Base-by-base conservation (phyloP, 257 asterid species). In the Asclepias syriaca region DNA sequence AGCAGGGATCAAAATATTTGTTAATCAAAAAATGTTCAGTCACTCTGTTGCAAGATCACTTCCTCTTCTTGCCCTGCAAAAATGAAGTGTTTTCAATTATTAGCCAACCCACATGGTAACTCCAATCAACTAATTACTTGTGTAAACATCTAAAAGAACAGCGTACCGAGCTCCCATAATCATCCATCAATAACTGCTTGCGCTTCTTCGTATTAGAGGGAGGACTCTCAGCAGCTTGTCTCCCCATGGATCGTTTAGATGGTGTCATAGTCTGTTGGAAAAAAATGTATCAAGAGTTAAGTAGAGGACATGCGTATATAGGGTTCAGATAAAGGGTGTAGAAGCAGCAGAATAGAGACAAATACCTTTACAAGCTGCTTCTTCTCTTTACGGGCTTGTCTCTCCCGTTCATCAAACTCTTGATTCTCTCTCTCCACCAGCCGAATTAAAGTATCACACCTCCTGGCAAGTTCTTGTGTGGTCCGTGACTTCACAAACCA, bases 401-500 rank as follows among this genome's bases (percentile, higher is more conserved):
- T 88, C 82, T 92, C 98, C 83, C 91, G 86, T 85, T 92, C 99
- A 18, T 95, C 99, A 61, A 79, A 87, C 79, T 95, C 99, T 81
- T 95, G 98, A 80, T 95, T 95, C 75, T 95, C 99, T 68, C 88
- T 86, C 87, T 95, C 98, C 71, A 95, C 93, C 82, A 95, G 72
- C 67, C 97, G 88, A 72, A 95, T 86, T 55, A 95, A 96, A 4
- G 99, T 83, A 73, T 95, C 99, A 53, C 99, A 95, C 75, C 99
- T 90, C 90, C 99, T 90, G 24, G 99, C 99, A 78, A 92, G 93
- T 66, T 95, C 99, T 83, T 90, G 97, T 71, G 99, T 90, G 18
- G 99, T 95, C 34, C 99, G 93, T 9, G 99, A 95, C 87, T 95
- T 95, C 53, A 95, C 96, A 78, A 95, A 95, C 99, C 99, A 95